Base-by-base conservation (phyloP, 768 basidiomycete species). In the Mycena amicta region DNA sequence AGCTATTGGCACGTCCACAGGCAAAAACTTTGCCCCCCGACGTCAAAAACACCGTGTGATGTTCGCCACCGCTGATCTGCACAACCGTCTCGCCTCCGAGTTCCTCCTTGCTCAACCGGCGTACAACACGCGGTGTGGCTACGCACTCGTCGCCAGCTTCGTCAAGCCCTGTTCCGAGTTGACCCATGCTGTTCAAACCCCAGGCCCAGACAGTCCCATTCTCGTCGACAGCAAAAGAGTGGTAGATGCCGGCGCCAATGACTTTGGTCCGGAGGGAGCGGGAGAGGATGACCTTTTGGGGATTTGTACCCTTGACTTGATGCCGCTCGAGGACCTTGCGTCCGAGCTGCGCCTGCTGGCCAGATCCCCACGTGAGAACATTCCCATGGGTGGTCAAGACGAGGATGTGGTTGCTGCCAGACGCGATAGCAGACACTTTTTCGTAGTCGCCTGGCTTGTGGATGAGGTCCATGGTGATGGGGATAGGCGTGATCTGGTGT, bases 101-200 rank as follows among this genome's bases (percentile, higher is more conserved):
- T 41, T 82, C 81, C 39, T 77, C 73, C 65, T 82, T 85, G 75
- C 83, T 82, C 8, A 94, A 80, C 5, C 81, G 76, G 49, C 78
- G 72, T n/a, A 94, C 85, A 53, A 80, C 84, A 63, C 77, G 81
- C 1, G 92, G 92, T 0, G 83, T 72, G 56, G 83, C 81, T 15
- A 92, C 82, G 53, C 87, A 77, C 47, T 74, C 66, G 59, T 82
- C 80, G 46, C 81, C 81, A 15, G 72, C 63, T 8, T 79, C 74
- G 12, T 68, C 67, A 59, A 72, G 78, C 4, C 81, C 82, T 0
- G 89, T 87, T 29, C 90, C 91, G 1, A 84, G 85, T 72, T 93
- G 91, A 27, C 89, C 95, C 88, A 82, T 90, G 73, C 78, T 92
- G 72, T 98, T 97, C 58, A 95, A 78, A n/a, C 96, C 96, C 96